Evolutionary conservation across 768 basidiomycete species (phyloP), one percentile per base, ranked within the genome.

Genomic region (Mycena leptocephala): DNA sequence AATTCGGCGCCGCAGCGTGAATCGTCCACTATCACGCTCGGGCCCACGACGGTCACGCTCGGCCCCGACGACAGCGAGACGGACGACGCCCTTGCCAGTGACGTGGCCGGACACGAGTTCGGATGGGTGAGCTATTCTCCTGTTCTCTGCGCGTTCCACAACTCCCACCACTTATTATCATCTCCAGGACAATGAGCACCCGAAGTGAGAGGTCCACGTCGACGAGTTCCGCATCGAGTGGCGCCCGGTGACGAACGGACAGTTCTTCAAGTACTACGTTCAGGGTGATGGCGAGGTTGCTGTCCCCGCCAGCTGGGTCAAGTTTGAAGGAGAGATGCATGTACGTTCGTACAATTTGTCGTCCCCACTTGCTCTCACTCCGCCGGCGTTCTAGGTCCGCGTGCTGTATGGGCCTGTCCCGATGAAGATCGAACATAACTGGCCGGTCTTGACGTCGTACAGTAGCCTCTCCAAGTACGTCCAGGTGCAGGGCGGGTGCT

Each of bases 341-440:
- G 94, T 93, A 69, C 55, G 87, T 81, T 51, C 32, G 48, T 37
- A 30, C 18, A 26, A 11, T 20, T 13, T 13, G 58, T 10, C 48
- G 8, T 33, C 43, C 43, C n/a, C 3, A 1, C 41, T 66, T 13
- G 48, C 37, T 43, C 58, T 61, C 28, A 35, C 32, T 28, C 5
- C 32, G 9, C 33, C 26, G 1, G 33, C 37, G 22, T 32, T 77
- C 20, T 79, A 93, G 89, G 94, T 98, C 67, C 94, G 95, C 72
- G 97, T 97, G 3, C 80, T 99, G 6, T 96, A 96, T 80, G 98
- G 98, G 1, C 93, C 95, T 4, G 89, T 99, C 8, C 85, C 91
- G 1, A 91, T 99, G 85, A 88, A 90, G 28, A 85, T 95, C 33
- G 98, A 96, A 7, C 86, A 89, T 74, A 84, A 95, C 72, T 99